These are phyloP conservation scores for Eucalyptus cloeziana DNA, from an alignment of 345 rosid species.

Conservation along the genomic window DNA sequence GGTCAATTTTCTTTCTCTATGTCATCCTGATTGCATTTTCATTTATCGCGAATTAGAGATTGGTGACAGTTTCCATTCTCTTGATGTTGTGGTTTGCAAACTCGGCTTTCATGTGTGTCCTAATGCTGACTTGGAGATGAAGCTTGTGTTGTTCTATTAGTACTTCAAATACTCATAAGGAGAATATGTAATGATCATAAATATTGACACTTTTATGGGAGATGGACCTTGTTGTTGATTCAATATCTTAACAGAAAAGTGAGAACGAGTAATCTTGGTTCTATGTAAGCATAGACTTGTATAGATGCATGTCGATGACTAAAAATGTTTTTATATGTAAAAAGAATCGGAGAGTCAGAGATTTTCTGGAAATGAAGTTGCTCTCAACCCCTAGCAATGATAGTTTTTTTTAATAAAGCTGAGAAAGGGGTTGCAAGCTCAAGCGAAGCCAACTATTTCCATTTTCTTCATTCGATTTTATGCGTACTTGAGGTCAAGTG, in stretches of 20 bases:
- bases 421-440: too few species aligned
- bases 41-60: not conserved
- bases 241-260: not conserved
- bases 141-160: not conserved
- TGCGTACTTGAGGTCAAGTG: too few species aligned
- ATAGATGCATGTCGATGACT: not conserved
- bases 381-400: fast-evolving
- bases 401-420: too few species aligned
- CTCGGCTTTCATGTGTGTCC: fast-evolving
- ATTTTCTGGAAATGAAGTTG: fast-evolving
- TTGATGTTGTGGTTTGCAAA: fast-evolving
- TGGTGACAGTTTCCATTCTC: fast-evolving
- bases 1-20: not conserved
- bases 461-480: too few species aligned
- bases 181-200: not conserved
- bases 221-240: not conserved
- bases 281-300: fast-evolving
- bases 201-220: fast-evolving
- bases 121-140: not conserved
- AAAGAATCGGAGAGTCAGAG: fast-evolving
- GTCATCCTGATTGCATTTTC: fast-evolving
- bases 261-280: not conserved
- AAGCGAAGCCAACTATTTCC: too few species aligned
- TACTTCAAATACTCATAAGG: not conserved
- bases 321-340: too few species aligned